Base-by-base conservation (phyloP, 805 yeast genomes). In the Teunomyces aglyptinius region DNA sequence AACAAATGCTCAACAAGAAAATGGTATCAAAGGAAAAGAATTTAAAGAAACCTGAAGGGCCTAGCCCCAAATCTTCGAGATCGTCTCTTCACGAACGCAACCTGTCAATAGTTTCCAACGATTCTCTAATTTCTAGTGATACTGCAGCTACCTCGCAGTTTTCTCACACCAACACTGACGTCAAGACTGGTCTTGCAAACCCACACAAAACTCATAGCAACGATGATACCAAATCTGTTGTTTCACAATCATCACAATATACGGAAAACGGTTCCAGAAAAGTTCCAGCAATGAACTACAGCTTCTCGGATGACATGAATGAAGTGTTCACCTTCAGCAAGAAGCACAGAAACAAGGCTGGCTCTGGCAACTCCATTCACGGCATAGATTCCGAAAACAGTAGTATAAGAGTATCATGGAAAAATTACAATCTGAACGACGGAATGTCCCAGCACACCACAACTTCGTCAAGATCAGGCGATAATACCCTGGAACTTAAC, bases 251-350 rank as follows among this genome's bases (percentile, higher is more conserved):
- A 15, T 28, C 41, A 19, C 24, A 33, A 20, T 13, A 19, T 15
- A 11, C 29, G 32, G 13, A 15, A 22, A 26, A 39, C n/a, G 22
- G 39, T 12, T 38, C 50, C 6, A 42, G 39, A 35, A 49, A 34
- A 15, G 24, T 44, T 15, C 24, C 42, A 12, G 41, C 46, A 12
- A 27, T 39, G 45, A 49, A 49, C 42, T 51, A 51, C 39, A 33
- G 44, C 5, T 31, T 45, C 16, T 43, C 46, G 43, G 38, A 34
- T 3, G 52, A 49, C 8, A 35, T 49, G 33, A 54, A 56, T 35
- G 56, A 59, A 18, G 41, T 56, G 5, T 36, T 58, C 20, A 51
- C 50, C 24, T 47, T 46, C 43, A 44, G 48, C 41, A 49, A 47
- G 38, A 46, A 50, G n/a, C 44, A 47, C 31, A 11, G 39, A 32